Percentiles rank a stretch among this genome's conserved stretches.
phyloP scores from a whole-genome alignment of 352 stramenopile genomes.

The Pseudoperonospora humuli region DNA sequence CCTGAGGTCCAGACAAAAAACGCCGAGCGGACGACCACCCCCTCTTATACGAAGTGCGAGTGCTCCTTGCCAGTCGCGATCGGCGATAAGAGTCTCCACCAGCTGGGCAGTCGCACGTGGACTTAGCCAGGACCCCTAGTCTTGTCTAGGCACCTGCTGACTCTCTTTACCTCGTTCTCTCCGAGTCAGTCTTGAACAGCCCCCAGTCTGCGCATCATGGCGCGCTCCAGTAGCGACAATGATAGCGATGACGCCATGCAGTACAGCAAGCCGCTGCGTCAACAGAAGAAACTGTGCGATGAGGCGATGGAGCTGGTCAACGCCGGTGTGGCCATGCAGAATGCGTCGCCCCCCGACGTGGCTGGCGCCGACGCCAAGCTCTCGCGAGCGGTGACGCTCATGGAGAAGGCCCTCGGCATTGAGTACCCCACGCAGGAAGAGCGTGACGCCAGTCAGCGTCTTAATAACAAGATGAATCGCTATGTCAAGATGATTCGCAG shows the following conservation, averaged over 20 bases:
- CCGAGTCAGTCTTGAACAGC: slow-evolving; percentile 27
- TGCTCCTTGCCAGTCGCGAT: slow-evolving; percentile 16
- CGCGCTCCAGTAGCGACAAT: slow-evolving; percentile 37
- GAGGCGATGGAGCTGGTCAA: slow-evolving; percentile 80
- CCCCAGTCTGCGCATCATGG: slow-evolving; percentile 27
- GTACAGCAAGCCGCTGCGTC: slow-evolving; percentile 47
- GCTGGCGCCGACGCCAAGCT: slow-evolving; percentile 57
- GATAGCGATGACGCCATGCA: slow-evolving; percentile 59
- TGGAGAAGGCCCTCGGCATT: slow-evolving; percentile 71
- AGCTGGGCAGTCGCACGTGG: slow-evolving; percentile 25
- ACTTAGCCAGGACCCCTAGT: slow-evolving; percentile 11
- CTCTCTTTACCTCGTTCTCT: slow-evolving; percentile 7
- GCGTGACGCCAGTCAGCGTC: slow-evolving; percentile 52
- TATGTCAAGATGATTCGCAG: slow-evolving; percentile 86
- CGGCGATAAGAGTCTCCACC: slow-evolving; percentile 21
- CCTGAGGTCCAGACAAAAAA: slow-evolving; percentile 18
- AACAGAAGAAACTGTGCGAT: slow-evolving; percentile 76
- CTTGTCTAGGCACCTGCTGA: slow-evolving; percentile 5
- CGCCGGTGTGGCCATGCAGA: slow-evolving; percentile 69
- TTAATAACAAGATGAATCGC: slow-evolving; percentile 82
- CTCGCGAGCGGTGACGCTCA: slow-evolving; percentile 58
- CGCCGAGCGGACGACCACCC: slow-evolving; percentile 13
- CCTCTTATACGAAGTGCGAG: slow-evolving; percentile 1
- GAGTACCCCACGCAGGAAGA: slow-evolving; percentile 68
- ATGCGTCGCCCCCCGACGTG: slow-evolving; percentile 45